Percentiles rank a stretch among this genome's conserved stretches.
phyloP scores from a whole-genome alignment of 2,329 filamentous ascomycete genomes.

The Catunica adiposa region DNA sequence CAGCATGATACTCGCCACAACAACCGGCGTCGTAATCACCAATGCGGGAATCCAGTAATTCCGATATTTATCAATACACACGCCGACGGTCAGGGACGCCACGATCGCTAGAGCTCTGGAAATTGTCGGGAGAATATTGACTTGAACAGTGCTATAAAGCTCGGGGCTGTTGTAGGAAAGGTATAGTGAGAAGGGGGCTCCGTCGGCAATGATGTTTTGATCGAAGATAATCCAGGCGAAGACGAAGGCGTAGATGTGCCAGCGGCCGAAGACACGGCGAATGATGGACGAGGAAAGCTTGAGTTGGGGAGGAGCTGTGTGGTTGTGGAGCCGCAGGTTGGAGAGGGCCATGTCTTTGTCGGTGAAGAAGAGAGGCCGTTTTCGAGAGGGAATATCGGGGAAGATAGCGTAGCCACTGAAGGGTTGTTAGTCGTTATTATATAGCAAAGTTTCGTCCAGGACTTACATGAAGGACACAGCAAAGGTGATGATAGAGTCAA shows the following conservation, averaged over 20 bases:
- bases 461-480: conserved; percentile 30
- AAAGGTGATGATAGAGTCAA: conserved; percentile 41
- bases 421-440: conserved; percentile 20
- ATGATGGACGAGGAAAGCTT: conserved; percentile 23
- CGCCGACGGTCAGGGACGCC: conserved; percentile 20
- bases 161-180: conserved; percentile 23
- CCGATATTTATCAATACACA: conserved; percentile 21
- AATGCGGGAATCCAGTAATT: conserved; percentile 23
- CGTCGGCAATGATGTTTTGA: conserved; percentile 21
- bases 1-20: conserved; percentile 21
- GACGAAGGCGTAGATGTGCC: conserved; percentile 26
- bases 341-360: conserved; percentile 21
- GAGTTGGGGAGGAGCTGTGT: conserved; percentile 19
- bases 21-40: conserved; percentile 21
- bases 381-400: conserved; percentile 20
- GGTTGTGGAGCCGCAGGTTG: not conserved
- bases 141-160: conserved; percentile 24
- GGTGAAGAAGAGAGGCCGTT: conserved; percentile 21
- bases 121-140: conserved; percentile 27
- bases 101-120: conserved; percentile 25
- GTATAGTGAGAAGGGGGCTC: conserved; percentile 23
- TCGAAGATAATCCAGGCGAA: conserved; percentile 24
- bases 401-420: conserved; percentile 25
- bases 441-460: not conserved
- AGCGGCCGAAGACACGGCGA: conserved; percentile 23